Conservation (phyloP, 257 asterid species). For the Thymus mandschuricus region DNA sequence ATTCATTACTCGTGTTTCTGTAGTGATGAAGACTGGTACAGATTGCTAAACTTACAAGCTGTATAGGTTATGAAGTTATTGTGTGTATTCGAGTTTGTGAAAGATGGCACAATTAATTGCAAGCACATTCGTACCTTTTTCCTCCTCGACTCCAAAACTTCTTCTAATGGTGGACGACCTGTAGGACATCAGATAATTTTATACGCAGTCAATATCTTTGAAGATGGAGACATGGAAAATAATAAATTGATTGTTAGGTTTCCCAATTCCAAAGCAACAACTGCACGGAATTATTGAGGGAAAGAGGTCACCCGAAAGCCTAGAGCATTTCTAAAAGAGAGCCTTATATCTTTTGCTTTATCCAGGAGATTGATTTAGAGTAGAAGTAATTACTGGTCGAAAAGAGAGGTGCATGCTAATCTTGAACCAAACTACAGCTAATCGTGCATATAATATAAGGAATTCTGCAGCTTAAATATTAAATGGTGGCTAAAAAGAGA, state of each 20-base stretch:
- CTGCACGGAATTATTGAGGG: background rate
- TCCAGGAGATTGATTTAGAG: background rate
- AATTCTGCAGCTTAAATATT: background rate
- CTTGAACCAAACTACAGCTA: slow-evolving; percentile 2
- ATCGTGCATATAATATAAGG: background rate
- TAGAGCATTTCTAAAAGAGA: background rate
- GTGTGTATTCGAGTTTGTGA: background rate
- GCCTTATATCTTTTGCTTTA: background rate
- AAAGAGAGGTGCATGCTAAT: background rate
- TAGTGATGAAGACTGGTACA: background rate
- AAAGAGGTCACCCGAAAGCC: background rate
- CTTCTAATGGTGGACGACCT: slow-evolving; percentile 89
- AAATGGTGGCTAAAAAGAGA: background rate
- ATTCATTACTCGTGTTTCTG: background rate
- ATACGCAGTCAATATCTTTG: background rate
- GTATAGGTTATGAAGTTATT: background rate
- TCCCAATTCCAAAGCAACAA: background rate
- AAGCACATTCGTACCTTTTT: slow-evolving; percentile 56
- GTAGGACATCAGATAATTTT: slow-evolving; percentile 26
- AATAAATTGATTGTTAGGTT: background rate
- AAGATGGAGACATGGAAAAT: background rate
- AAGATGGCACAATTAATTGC: background rate
- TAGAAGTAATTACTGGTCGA: background rate
- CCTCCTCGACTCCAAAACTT: slow-evolving; percentile 73
- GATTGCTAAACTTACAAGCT: background rate